phyloP scores from a whole-genome alignment of 768 basidiomycete genomes.

The Phanerochaete sordida region DNA sequence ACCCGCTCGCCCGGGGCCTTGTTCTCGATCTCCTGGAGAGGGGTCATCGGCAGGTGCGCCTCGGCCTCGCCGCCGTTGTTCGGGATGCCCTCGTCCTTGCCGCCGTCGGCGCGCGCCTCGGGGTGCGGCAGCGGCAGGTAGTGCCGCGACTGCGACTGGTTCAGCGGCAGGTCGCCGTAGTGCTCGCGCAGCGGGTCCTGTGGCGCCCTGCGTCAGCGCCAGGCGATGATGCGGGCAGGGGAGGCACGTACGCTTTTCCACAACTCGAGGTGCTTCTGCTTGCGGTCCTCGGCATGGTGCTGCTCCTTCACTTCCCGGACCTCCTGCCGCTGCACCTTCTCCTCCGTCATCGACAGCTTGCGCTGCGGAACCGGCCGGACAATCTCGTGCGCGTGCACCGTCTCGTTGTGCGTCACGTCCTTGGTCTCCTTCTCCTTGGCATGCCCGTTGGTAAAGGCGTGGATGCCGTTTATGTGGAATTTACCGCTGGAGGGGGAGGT shows the following conservation, averaged over 20 bases:
- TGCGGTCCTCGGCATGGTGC: constrained; percentile 15
- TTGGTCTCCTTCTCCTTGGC: no score
- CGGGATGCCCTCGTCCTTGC: neutral
- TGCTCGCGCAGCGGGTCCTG: constrained; percentile 24
- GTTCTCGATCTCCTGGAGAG: constrained; percentile 37
- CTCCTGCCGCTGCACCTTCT: constrained; percentile 18
- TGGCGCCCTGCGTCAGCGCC: neutral
- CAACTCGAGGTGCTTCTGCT: constrained; percentile 15
- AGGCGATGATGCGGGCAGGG: neutral
- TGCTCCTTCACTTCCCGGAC: constrained; percentile 22
- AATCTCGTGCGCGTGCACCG: neutral
- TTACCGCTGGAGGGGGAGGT: neutral
- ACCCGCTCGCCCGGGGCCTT: constrained; percentile 66
- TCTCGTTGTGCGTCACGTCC: neutral
- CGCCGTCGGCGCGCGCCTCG: neutral
- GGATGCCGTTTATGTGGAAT: neutral
- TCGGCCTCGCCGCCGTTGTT: neutral
- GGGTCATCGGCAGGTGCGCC: neutral
- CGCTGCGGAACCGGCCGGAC: constrained; percentile 7
- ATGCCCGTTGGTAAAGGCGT: neutral
- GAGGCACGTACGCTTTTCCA: constrained; percentile 7
- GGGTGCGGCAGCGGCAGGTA: neutral
- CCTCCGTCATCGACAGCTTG: constrained; percentile 20
- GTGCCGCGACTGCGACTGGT: constrained; percentile 65
- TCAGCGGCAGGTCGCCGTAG: constrained; percentile 86